Conservation (phyloP, 1,284 basidiomycete species). For the Cutaneotrichosporon sp. region DNA sequence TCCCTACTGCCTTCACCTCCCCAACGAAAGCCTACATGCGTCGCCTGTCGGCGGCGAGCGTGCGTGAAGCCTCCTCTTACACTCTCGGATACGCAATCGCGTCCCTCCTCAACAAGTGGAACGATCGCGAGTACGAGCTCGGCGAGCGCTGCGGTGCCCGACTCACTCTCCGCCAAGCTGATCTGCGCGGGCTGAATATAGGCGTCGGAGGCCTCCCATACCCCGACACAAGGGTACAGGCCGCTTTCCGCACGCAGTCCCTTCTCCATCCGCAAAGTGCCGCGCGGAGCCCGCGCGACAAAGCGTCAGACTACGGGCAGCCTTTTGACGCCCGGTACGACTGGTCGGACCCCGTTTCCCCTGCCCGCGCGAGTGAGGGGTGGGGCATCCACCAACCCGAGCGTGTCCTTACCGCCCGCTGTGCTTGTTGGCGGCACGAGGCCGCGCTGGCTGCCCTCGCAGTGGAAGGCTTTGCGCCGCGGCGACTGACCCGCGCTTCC, state of each 20-base stretch:
- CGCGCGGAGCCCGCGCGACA: not conserved
- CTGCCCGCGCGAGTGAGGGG: not conserved
- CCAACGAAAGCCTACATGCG: not conserved
- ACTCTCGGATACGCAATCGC: slow-evolving; percentile 12
- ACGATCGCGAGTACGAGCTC: slow-evolving; percentile 10
- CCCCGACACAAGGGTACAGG: not conserved
- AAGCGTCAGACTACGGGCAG: not conserved
- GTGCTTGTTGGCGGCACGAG: slow-evolving; percentile 6
- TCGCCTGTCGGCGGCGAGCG: not conserved
- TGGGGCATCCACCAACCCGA: slow-evolving; percentile 8
- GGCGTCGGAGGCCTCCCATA: not conserved
- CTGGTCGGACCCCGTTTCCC: not conserved
- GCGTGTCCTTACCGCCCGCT: not conserved
- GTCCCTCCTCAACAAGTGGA: slow-evolving; percentile 11
- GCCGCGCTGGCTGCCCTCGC: slow-evolving; percentile 8
- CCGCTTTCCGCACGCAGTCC: not conserved
- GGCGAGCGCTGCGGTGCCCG: not conserved
- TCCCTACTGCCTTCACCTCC: not conserved
- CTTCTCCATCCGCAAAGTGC: too few species aligned
- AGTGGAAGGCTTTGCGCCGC: not conserved
- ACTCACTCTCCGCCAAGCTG: not conserved
- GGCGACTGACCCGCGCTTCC: not conserved
- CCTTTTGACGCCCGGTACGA: slow-evolving; percentile 7
- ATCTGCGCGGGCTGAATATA: not conserved
- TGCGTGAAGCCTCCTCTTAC: slow-evolving; percentile 8